A percentile compares a stretch with the other conserved stretches of the same genome.
phyloP scores from a whole-genome alignment of 2,329 filamentous ascomycete species.

The Claviceps fusiformis region DNA sequence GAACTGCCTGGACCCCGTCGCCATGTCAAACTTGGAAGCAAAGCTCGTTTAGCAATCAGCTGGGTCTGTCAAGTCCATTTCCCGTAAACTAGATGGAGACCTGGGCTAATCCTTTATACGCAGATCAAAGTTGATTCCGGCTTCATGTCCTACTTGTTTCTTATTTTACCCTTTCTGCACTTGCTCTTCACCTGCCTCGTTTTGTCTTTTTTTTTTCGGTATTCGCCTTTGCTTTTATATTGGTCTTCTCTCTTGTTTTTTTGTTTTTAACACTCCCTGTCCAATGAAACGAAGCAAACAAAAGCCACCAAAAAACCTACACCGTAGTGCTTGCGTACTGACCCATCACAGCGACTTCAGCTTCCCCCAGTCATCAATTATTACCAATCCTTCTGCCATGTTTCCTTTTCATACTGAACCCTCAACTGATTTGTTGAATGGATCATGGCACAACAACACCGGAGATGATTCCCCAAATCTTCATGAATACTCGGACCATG shows the following conservation, averaged over 20 bases:
- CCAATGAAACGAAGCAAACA: neutral
- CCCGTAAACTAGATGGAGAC: slow-evolving; percentile 4
- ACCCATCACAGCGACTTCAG: slow-evolving; percentile 43
- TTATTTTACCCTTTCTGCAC: slow-evolving; percentile 1
- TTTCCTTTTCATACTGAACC: slow-evolving; percentile 49
- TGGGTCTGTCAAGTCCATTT: slow-evolving; percentile 15
- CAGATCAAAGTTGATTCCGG: slow-evolving; percentile 45
- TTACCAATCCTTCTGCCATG: slow-evolving; percentile 34
- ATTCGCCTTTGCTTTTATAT: too few species aligned
- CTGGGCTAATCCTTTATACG: slow-evolving; percentile 13
- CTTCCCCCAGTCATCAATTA: slow-evolving; percentile 37
- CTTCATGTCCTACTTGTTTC: slow-evolving; percentile 16
- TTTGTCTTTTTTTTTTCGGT: neutral
- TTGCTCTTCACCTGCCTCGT: slow-evolving; percentile 8
- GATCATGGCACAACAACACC: slow-evolving; percentile 39
- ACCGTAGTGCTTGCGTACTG: slow-evolving; percentile 39
- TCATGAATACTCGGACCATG: slow-evolving; percentile 36
- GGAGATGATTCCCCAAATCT: slow-evolving; percentile 49
- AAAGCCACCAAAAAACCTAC: neutral
- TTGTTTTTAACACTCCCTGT: slow-evolving; percentile 6
- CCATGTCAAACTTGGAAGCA: neutral
- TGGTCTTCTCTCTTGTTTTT: slow-evolving; percentile 3
- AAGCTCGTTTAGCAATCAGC: slow-evolving; percentile 5
- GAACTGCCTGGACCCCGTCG: neutral
- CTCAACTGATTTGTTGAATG: slow-evolving; percentile 39